phyloP scores from a whole-genome alignment of 495 filamentous ascomycete species.

The Talaromyces trachyspermus region DNA sequence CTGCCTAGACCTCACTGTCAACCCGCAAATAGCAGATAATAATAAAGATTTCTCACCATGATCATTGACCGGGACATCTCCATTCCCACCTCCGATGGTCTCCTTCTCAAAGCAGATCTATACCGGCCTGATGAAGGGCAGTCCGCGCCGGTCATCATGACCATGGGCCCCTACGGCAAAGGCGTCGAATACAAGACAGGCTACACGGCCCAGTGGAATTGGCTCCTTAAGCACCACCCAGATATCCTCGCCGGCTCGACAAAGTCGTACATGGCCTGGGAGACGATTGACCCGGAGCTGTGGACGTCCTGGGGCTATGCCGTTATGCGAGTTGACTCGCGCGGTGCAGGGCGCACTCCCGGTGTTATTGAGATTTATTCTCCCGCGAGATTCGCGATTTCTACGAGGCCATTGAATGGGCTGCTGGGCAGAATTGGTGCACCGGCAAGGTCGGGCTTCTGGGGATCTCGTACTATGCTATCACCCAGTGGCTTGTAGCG shows the following conservation, averaged over 20 bases:
- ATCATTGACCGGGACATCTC: constrained; percentile 6
- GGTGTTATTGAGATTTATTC: constrained; percentile 46
- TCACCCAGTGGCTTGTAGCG: constrained; percentile 46
- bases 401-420: constrained; percentile 46
- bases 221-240: neutral
- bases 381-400: constrained; percentile 37
- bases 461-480: constrained; percentile 48
- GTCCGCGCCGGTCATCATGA: constrained; percentile 41
- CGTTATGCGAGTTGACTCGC: constrained; percentile 41
- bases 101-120: constrained; percentile 8
- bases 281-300: constrained; percentile 32
- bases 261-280: neutral
- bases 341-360: constrained; percentile 41
- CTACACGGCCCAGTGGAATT: neutral
- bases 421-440: constrained; percentile 42
- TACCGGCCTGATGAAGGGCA: constrained; percentile 6
- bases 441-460: constrained; percentile 45
- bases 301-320: constrained; percentile 45
- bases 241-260: constrained; percentile 2
- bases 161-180: constrained; percentile 54
- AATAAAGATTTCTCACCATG: neutral
- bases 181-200: constrained; percentile 45
- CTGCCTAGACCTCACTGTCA: constrained; percentile 5
- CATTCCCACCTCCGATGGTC: constrained; percentile 8
- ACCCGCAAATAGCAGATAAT: neutral